Conservation (phyloP, 2,329 filamentous ascomycete species). For the Lecanicillium sp. region DNA sequence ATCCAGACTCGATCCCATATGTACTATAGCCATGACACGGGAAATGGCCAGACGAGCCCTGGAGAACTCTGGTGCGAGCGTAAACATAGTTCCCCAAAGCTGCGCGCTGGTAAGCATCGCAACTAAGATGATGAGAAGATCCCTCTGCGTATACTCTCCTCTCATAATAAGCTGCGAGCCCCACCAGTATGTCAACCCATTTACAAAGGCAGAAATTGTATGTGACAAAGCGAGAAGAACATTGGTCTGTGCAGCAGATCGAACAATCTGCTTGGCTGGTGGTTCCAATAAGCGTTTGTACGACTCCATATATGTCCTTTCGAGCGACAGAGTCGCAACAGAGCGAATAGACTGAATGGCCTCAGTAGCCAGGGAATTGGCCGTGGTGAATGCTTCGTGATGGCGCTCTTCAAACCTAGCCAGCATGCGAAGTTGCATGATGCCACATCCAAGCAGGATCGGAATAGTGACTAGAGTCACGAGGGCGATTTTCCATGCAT, state of each 20-base stretch:
- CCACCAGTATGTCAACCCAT: slow-evolving; percentile 4
- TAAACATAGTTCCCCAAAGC: slow-evolving; percentile 4
- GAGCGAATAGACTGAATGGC: slow-evolving; percentile 42
- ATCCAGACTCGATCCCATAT: neutral
- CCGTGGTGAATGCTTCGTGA: slow-evolving; percentile 38
- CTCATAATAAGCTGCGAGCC: slow-evolving; percentile 3
- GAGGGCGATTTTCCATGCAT: slow-evolving; percentile 53
- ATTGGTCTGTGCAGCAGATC: neutral
- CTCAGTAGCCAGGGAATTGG: slow-evolving; percentile 40
- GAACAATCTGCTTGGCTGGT: slow-evolving; percentile 13
- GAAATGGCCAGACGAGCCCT: neutral
- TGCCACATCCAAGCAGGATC: slow-evolving; percentile 42
- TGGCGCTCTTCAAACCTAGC: slow-evolving; percentile 38
- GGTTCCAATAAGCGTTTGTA: slow-evolving; percentile 21
- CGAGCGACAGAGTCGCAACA: slow-evolving; percentile 20
- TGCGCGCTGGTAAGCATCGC: slow-evolving; percentile 4
- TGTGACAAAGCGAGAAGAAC: neutral
- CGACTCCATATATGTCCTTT: slow-evolving; percentile 22
- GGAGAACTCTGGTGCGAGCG: slow-evolving; percentile 4
- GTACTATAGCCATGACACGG: neutral
- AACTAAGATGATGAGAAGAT: slow-evolving; percentile 2
- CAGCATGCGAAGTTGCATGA: slow-evolving; percentile 45
- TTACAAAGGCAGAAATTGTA: neutral
- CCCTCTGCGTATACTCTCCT: slow-evolving; percentile 1
- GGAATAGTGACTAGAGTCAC: slow-evolving; percentile 47